Evolutionary conservation across 352 stramenopile genomes (phyloP).

Genomic region (Phytophthora capsici): DNA sequence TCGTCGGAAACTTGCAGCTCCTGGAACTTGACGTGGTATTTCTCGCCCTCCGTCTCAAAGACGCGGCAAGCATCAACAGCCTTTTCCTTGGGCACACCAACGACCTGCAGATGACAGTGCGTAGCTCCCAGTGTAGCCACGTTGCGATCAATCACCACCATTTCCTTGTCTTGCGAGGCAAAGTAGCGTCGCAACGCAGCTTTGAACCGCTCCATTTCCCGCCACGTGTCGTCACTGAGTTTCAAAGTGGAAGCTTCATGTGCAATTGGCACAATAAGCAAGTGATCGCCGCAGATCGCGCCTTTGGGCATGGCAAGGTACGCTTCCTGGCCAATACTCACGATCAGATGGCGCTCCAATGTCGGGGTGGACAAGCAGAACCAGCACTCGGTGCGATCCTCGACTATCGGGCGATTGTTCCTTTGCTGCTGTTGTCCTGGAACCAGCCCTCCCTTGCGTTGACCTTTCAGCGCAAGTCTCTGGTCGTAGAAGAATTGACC

Average conservation of each 20-base stretch:
- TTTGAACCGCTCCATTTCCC: conserved; percentile 80
- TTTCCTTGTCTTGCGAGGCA: conserved; percentile 64
- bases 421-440: conserved; percentile 30
- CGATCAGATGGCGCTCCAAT: conserved; percentile 82
- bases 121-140: conserved; percentile 72
- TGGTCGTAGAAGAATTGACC: conserved; percentile 85
- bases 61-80: conserved; percentile 44
- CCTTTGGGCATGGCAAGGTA: conserved; percentile 87
- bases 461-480: conserved; percentile 58
- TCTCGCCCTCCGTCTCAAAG: conserved; percentile 72
- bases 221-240: conserved; percentile 44
- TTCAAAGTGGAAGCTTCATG: conserved; percentile 69
- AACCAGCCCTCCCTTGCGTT: conserved; percentile 52
- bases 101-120: conserved; percentile 79
- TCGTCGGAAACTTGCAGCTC: conserved; percentile 36
- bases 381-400: conserved; percentile 83
- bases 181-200: conserved; percentile 64
- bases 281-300: conserved; percentile 76
- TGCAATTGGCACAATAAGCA: conserved; percentile 81
- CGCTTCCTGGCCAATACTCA: conserved; percentile 80
- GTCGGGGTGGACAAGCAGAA: conserved; percentile 83
- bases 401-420: conserved; percentile 40
- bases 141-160: conserved; percentile 85
- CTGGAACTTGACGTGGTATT: conserved; percentile 77
- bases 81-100: conserved; percentile 63